A percentile compares a stretch with the other conserved stretches of the same genome.
Conservation (phyloP, 2,329 filamentous ascomycete species). For the Apiospora marii region DNA sequence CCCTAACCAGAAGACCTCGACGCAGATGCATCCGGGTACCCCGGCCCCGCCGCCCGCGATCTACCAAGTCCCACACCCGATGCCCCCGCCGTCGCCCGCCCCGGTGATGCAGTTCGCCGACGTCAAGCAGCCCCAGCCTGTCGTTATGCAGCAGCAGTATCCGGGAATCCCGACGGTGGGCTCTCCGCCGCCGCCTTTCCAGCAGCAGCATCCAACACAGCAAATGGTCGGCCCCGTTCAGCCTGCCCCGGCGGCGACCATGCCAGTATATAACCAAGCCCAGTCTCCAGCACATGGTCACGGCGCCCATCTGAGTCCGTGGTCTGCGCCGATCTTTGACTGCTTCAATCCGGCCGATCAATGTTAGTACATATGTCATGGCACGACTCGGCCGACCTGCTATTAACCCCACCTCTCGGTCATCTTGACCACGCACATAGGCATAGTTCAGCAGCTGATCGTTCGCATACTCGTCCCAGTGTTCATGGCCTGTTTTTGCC, state of each 20-base stretch:
- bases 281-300: background rate
- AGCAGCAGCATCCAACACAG: background rate
- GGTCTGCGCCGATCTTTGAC: constrained; percentile 4
- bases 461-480: too few relatives aligned
- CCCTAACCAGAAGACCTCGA: background rate
- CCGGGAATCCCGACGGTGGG: background rate
- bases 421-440: too few relatives aligned
- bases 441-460: background rate
- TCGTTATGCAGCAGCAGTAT: background rate
- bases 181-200: background rate
- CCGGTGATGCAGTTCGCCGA: constrained; percentile 5
- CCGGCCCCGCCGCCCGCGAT: background rate
- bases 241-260: too few relatives aligned
- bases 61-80: background rate
- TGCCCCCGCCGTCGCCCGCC: background rate
- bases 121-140: constrained; percentile 12
- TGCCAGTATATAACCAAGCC: background rate
- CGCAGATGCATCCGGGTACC: background rate
- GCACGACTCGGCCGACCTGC: background rate
- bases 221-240: background rate
- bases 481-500: constrained; percentile 4
- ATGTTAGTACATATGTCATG: background rate
- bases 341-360: constrained; percentile 8
- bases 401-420: too few relatives aligned
- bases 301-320: background rate